Conservation (phyloP, 306 rosid species). For the Dicorynia guianensis region DNA sequence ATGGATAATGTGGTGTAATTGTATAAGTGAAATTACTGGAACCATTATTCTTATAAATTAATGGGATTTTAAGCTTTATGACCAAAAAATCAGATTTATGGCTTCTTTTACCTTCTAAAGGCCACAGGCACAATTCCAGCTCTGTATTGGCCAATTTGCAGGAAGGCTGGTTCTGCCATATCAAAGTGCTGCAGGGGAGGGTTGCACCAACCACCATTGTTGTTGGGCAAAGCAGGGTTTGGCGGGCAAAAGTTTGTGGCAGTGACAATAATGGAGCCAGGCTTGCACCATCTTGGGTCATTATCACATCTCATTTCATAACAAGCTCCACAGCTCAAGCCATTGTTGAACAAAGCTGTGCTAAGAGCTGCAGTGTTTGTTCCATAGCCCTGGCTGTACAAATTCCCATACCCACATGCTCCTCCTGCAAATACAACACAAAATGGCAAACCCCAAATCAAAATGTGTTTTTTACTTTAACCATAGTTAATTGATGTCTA, state of each 20-base stretch:
- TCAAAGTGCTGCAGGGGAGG: slow-evolving; percentile 93
- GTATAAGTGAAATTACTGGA: too few species aligned
- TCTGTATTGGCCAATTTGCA: slow-evolving; percentile 77
- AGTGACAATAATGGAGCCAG: slow-evolving; percentile 69
- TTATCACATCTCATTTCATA: slow-evolving; percentile 68
- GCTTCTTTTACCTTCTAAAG: slow-evolving; percentile 66
- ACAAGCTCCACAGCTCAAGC: slow-evolving; percentile 83
- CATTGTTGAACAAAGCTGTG: slow-evolving; percentile 82
- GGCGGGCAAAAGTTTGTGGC: slow-evolving; percentile 95
- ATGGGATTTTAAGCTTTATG: neutral
- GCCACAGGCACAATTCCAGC: slow-evolving; percentile 86
- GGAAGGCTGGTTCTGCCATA: slow-evolving; percentile 87
- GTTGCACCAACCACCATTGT: slow-evolving; percentile 92
- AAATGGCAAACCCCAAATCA: too few species aligned
- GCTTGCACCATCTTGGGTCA: slow-evolving; percentile 84
- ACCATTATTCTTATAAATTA: neutral
- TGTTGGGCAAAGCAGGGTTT: slow-evolving; percentile 60
- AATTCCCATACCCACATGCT: slow-evolving; percentile 92
- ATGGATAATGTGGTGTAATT: too few species aligned
- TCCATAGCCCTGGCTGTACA: slow-evolving; percentile 83
- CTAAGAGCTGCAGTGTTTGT: slow-evolving; percentile 87
- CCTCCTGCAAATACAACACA: slow-evolving; percentile 57
- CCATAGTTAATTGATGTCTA: too few species aligned
- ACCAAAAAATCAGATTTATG: neutral
- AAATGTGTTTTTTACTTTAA: too few species aligned